These are phyloP conservation scores for Thymus mandschuricus DNA, from an alignment of 257 asterid genomes.

Conservation along the genomic window DNA sequence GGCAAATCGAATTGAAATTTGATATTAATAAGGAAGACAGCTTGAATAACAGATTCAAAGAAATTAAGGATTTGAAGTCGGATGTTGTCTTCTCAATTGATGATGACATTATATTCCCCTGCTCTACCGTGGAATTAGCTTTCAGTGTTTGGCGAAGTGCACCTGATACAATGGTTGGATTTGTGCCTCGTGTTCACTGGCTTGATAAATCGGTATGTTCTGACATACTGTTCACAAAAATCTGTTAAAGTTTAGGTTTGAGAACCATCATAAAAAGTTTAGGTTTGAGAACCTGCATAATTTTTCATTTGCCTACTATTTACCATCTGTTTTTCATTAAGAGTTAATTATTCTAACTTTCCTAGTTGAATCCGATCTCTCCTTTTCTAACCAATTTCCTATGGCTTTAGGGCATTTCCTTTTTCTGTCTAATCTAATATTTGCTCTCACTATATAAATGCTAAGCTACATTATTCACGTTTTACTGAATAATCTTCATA, in stretches of 20 bases:
- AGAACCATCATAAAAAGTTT: background rate
- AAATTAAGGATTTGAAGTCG: slow-evolving; percentile 69
- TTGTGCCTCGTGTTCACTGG: slow-evolving; percentile 90
- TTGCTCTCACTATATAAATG: background rate
- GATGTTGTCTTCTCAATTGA: slow-evolving; percentile 85
- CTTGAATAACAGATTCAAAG: slow-evolving; percentile 85
- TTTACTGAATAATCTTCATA: background rate
- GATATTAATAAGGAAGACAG: slow-evolving; percentile 80
- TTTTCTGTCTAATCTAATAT: background rate
- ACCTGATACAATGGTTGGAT: slow-evolving; percentile 85
- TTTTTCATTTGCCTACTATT: slow-evolving; percentile 5
- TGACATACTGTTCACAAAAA: slow-evolving; percentile 16
- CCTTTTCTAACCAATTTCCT: too few species aligned
- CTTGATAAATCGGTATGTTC: slow-evolving; percentile 58
- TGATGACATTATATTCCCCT: slow-evolving; percentile 80
- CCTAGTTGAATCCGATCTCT: background rate
- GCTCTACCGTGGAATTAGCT: slow-evolving; percentile 69
- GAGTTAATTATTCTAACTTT: slow-evolving; percentile 4
- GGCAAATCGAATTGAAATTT: slow-evolving; percentile 59
- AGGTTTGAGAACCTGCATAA: slow-evolving; percentile 4
- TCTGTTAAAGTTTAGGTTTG: background rate
- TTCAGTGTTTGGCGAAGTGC: slow-evolving; percentile 81
- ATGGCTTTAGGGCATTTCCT: too few species aligned
- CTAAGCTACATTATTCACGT: background rate
- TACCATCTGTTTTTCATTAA: background rate